Conservation (phyloP, 1,139 yeast species). For the Yamadazyma buinensis region DNA sequence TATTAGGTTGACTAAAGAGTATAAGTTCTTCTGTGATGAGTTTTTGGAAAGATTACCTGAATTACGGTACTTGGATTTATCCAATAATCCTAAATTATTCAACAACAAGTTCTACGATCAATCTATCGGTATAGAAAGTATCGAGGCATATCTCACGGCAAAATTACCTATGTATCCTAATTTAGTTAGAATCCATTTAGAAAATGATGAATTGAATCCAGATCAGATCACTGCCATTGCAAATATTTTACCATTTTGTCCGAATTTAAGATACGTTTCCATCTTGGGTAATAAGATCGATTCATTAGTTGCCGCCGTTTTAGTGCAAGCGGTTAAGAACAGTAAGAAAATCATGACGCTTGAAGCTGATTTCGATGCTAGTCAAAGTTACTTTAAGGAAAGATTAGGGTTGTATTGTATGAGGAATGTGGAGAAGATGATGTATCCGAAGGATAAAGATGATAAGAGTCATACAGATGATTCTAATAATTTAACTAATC, state of each 20-base stretch:
- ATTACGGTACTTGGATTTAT: conserved; percentile 61
- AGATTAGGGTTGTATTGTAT: conserved; percentile 63
- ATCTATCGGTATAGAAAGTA: conserved; percentile 10
- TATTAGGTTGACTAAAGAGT: conserved; percentile 33
- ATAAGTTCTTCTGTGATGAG: conserved; percentile 30
- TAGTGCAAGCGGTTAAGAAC: conserved; percentile 39
- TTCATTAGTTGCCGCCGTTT: conserved; percentile 34
- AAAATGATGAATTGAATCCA: conserved; percentile 50
- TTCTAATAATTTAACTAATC: conserved; percentile 30
- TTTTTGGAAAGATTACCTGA: conserved; percentile 42
- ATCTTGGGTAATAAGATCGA: conserved; percentile 57
- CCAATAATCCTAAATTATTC: conserved; percentile 61
- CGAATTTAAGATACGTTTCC: conserved; percentile 54
- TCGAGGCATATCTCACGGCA: conserved; percentile 41
- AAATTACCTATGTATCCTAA: conserved; percentile 58
- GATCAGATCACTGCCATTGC: conserved; percentile 52
- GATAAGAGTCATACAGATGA: conserved; percentile 6
- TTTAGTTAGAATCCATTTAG: conserved; percentile 57
- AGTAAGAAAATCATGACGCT: conserved; percentile 37
- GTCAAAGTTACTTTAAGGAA: conserved; percentile 48
- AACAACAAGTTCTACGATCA: conserved; percentile 2
- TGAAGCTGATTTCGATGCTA: conserved; percentile 35
- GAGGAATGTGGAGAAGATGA: conserved; percentile 60
- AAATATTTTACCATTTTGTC: conserved; percentile 60
- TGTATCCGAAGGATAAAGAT: conserved; percentile 14